These are phyloP conservation scores for Populus trichocarpa DNA, from an alignment of 441 rosid species.

Conservation along the genomic window DNA sequence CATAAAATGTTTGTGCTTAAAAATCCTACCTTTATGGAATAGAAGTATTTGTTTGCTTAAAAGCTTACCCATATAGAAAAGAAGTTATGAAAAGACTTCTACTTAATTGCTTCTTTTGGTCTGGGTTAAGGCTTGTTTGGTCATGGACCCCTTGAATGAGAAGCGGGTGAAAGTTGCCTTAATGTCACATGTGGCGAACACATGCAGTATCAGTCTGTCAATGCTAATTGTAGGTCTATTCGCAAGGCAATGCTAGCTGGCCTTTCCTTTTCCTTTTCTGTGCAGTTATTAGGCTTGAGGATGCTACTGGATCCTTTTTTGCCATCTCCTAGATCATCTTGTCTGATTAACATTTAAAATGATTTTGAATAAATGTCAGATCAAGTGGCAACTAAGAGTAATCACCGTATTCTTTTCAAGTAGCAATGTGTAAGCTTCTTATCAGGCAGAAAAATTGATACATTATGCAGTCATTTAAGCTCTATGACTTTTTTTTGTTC, in stretches of 20 bases:
- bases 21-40: not conserved
- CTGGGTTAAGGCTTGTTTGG: not conserved
- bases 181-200: not conserved
- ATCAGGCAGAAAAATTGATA: not conserved
- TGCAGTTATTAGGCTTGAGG: not conserved
- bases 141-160: not conserved
- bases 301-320: not conserved
- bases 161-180: not conserved
- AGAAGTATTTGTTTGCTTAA: not conserved
- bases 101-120: not conserved
- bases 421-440: not conserved
- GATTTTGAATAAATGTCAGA: not conserved
- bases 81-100: too few relatives aligned
- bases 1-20: not conserved
- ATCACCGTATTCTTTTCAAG: not conserved
- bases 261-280: not conserved
- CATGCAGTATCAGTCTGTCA: not conserved
- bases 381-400: not conserved
- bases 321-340: not conserved
- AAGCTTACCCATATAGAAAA: not conserved
- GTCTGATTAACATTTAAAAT: not conserved
- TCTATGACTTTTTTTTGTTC: not conserved
- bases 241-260: not conserved
- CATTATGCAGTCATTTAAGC: too few relatives aligned
- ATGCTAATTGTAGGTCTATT: not conserved